A percentile compares a stretch with the other conserved stretches of the same genome.
phyloP scores from a whole-genome alignment of 345 rosid species.

The Adansonia digitata region DNA sequence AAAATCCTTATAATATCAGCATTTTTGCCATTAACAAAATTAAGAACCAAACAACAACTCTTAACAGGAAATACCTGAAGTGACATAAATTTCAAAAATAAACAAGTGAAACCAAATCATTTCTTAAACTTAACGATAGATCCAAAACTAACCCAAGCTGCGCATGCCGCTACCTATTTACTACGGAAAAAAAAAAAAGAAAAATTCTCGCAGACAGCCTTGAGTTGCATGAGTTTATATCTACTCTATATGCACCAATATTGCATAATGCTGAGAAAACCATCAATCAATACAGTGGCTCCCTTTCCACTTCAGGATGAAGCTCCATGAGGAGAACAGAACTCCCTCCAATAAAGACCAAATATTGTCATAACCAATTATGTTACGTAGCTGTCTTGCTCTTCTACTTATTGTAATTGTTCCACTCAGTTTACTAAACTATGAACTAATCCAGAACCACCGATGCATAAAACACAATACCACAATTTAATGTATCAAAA shows the following conservation, averaged over 20 bases:
- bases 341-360: not conserved
- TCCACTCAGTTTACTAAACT: constrained; percentile 1
- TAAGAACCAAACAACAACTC: not conserved
- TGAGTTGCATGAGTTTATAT: not conserved
- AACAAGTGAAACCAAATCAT: not conserved
- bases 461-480: not conserved
- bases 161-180: not conserved
- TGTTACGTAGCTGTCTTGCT: not conserved
- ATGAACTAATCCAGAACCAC: not conserved
- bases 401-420: not conserved
- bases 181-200: not conserved
- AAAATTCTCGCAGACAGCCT: not conserved
- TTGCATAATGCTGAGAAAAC: not conserved
- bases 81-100: not conserved
- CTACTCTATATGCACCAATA: not conserved
- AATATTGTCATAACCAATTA: not conserved
- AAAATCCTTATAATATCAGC: not conserved
- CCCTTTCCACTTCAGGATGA: not conserved
- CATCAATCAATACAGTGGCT: not conserved
- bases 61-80: not conserved
- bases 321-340: not conserved
- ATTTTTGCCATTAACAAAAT: not conserved
- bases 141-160: not conserved
- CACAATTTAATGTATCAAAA: not conserved
- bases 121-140: not conserved